A percentile compares a stretch with the other conserved stretches of the same genome.
Evolutionary conservation across 192 early-diverging fungal species (phyloP).

Genomic region (Kickxella alabastrina): DNA sequence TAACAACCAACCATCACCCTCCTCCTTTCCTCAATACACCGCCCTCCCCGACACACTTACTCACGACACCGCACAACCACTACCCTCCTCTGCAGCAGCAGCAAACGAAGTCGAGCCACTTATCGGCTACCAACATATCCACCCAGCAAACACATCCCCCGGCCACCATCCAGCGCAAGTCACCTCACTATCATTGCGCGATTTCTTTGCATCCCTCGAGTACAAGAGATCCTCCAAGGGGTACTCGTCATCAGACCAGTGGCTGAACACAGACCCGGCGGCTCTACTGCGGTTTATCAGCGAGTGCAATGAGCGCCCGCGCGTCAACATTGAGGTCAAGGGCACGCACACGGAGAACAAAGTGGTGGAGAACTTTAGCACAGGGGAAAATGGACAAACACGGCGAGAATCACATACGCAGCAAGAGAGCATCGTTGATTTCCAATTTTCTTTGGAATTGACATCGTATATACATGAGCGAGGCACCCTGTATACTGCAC

Average conservation of each 20-base stretch:
- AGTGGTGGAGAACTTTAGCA: slow-evolving; percentile 2
- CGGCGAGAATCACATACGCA: slow-evolving; percentile 10
- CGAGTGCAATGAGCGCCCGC: slow-evolving; percentile 42
- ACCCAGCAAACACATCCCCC: background rate
- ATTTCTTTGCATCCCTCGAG: slow-evolving; percentile 42
- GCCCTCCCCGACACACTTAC: slow-evolving; percentile 16
- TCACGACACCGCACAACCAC: background rate
- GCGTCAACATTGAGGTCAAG: slow-evolving; percentile 26
- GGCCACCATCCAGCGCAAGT: background rate
- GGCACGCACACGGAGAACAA: slow-evolving; percentile 31
- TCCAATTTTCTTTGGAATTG: slow-evolving; percentile 37
- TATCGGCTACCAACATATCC: background rate
- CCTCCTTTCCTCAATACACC: background rate
- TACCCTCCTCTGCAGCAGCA: no score
- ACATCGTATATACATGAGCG: slow-evolving; percentile 41
- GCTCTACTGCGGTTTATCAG: slow-evolving; percentile 34
- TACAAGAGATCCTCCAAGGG: slow-evolving; percentile 43
- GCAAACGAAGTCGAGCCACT: slow-evolving; percentile 6
- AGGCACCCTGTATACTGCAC: slow-evolving; percentile 40
- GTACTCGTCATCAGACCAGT: slow-evolving; percentile 36
- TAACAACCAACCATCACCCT: slow-evolving; percentile 1
- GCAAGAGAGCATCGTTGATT: slow-evolving; percentile 33
- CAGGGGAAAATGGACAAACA: slow-evolving; percentile 8
- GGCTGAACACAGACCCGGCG: slow-evolving; percentile 36
- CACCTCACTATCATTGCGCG: slow-evolving; percentile 17